These are phyloP conservation scores for Chlorella sp. DNA, from an alignment of 139 green algal species.

Conservation along the genomic window DNA sequence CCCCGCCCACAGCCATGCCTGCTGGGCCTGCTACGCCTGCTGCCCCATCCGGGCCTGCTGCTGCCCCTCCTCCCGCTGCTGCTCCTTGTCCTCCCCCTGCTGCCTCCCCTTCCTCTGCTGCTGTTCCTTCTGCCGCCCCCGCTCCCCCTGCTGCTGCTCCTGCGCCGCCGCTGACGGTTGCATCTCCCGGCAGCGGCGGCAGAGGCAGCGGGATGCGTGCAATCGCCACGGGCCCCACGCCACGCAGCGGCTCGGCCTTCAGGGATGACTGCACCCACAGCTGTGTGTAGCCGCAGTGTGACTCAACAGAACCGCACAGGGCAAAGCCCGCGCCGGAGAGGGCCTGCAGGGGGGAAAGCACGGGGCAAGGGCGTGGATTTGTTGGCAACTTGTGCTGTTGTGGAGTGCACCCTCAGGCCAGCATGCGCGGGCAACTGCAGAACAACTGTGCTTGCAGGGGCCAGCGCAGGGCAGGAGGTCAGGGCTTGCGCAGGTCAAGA, in stretches of 20 bases:
- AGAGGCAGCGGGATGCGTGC: constrained; percentile 17
- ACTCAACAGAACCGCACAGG: neutral
- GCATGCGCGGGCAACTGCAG: too few species aligned
- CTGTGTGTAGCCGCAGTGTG: constrained; percentile 8
- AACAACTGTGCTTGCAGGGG: too few species aligned
- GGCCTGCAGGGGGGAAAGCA: too few species aligned
- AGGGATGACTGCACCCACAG: neutral
- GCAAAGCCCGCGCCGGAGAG: neutral
- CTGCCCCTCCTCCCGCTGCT: neutral
- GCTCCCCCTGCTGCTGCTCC: neutral
- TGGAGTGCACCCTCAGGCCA: neutral
- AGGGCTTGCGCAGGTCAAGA: too few species aligned
- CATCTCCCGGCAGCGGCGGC: neutral
- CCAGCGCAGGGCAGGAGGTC: too few species aligned
- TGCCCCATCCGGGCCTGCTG: neutral
- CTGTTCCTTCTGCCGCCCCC: neutral
- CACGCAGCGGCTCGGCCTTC: too few species aligned
- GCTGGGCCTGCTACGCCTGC: neutral
- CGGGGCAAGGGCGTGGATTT: too few species aligned
- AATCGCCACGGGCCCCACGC: neutral
- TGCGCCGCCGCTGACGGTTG: neutral
- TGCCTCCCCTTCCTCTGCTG: neutral
- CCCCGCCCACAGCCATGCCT: neutral
- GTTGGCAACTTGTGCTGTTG: neutral
- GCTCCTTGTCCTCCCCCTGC: neutral